Percentiles rank a stretch among this genome's conserved stretches.
phyloP scores from a whole-genome alignment of 1,284 basidiomycete genomes.

The Stereum hirsutum region DNA sequence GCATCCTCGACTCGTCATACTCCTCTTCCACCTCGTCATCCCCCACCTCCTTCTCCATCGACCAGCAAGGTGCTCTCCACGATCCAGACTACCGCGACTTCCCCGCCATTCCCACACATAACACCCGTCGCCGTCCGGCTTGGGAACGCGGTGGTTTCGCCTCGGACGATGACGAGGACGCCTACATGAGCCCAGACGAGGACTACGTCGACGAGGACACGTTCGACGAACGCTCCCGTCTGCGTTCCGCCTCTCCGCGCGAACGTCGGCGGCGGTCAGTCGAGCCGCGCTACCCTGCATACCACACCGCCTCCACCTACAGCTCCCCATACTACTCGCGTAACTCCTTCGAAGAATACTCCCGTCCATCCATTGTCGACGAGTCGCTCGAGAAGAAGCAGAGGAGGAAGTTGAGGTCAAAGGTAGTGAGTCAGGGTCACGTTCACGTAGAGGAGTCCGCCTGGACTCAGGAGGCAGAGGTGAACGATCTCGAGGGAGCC shows the following conservation, averaged over 20 bases:
- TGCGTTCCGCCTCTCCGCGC: slow-evolving; percentile 11
- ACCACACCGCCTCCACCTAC: slow-evolving; percentile 10
- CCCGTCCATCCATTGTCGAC: slow-evolving; percentile 11
- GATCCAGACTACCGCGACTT: slow-evolving; percentile 64
- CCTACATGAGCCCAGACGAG: slow-evolving; percentile 4
- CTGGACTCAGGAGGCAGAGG: slow-evolving; percentile 22
- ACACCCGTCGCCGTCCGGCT: slow-evolving; percentile 18
- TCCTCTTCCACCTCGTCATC: slow-evolving; percentile 28
- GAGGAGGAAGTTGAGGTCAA: slow-evolving; percentile 8
- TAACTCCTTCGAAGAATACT: slow-evolving; percentile 23
- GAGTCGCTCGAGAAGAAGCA: slow-evolving; percentile 3
- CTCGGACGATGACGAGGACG: slow-evolving; percentile 19
- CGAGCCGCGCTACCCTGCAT: slow-evolving; percentile 14
- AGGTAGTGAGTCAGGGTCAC: slow-evolving; percentile 12
- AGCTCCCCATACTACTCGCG: slow-evolving; percentile 21
- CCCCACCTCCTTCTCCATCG: slow-evolving; percentile 38
- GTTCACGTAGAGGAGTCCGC: slow-evolving; percentile 15
- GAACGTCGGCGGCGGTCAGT: slow-evolving; percentile 13
- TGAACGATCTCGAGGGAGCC: slow-evolving; percentile 20
- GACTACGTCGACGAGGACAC: slow-evolving; percentile 1
- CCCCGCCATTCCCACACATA: slow-evolving; percentile 25
- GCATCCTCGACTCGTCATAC: slow-evolving; percentile 59
- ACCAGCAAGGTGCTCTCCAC: slow-evolving; percentile 52
- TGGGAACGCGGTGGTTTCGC: slow-evolving; percentile 24
- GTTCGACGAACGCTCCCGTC: slow-evolving; percentile 8